Evolutionary conservation across 2,329 filamentous ascomycete species (phyloP).

Genomic region (Scytalidium sp.): DNA sequence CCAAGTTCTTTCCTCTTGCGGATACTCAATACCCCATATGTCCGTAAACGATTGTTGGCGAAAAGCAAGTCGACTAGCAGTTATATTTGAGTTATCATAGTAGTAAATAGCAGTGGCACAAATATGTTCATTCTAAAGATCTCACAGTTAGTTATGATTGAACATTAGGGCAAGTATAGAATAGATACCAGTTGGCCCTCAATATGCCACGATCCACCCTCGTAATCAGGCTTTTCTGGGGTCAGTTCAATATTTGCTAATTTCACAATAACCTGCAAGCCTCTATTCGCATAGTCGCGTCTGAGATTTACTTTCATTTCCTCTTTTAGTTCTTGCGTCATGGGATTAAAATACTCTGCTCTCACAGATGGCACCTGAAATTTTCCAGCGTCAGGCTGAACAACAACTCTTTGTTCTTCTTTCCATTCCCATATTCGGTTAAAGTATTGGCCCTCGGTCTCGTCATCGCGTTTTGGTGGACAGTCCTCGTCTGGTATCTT

Average conservation of each 20-base stretch:
- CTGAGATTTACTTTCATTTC: background rate
- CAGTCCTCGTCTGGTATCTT: conserved; percentile 26
- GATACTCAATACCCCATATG: background rate
- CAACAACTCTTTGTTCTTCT: background rate
- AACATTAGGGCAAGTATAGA: conserved; percentile 26
- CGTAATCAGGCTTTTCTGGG: conserved; percentile 47
- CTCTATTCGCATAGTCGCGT: conserved; percentile 13
- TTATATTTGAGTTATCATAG: conserved; percentile 45
- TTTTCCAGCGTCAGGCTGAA: conserved; percentile 10
- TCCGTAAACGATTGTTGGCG: conserved; percentile 22
- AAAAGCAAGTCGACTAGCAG: conserved; percentile 37
- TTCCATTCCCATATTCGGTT: conserved; percentile 3
- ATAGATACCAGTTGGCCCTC: conserved; percentile 3
- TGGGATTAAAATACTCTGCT: background rate
- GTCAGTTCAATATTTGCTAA: conserved; percentile 54
- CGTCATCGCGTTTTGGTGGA: conserved; percentile 7
- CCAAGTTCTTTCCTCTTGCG: conserved; percentile 4
- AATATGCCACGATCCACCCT: conserved; percentile 43
- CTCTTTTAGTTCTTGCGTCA: background rate
- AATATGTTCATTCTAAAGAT: conserved; percentile 48
- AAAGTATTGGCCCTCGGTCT: conserved; percentile 10
- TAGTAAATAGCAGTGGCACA: conserved; percentile 48
- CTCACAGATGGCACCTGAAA: conserved; percentile 3
- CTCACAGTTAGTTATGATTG: too few relatives aligned
- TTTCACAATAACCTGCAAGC: conserved; percentile 60